Base-by-base conservation (phyloP, 345 rosid species). In the Salix brachista region DNA sequence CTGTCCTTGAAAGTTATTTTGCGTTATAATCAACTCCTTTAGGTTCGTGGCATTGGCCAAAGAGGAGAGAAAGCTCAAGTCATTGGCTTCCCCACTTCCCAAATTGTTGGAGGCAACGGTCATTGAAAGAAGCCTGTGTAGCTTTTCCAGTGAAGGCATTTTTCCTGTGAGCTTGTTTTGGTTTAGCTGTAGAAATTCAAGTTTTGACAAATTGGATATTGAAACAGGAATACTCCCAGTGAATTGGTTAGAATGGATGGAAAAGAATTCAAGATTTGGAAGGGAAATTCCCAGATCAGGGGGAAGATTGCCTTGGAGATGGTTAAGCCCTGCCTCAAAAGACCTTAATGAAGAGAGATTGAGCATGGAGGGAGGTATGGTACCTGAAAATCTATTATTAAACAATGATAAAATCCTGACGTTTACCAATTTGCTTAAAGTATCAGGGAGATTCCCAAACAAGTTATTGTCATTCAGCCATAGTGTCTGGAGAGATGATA, bases 401-500 rank as follows among this genome's bases (percentile, higher is more conserved):
- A 0, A 4, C 21, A 83, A 28, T 32, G 23, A 5, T 6, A 83
- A 61, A 26, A 14, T 11, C 17, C 4, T 0, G 26, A 69, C 50
- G 65, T 65, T 42, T 32, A 39, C 41, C 23, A 82, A 19, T 37
- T 66, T 58, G 26, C 74, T 48, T 10, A 82, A 3, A 6, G 71
- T 58, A 19, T 58, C 46, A 5, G 85, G 85, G 26, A 83, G 60
- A 28, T 19, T 68, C 13, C 83, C 83, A 2, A 21, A 23, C 12
- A 80, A 61, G 6, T 61, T 41, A 56, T 80, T 80, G 4, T 18
- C 13, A 18, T 18, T 18, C 4, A 74, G 6, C 28, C 39, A 42
- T 12, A 79, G n/a, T 12, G 11, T 46, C 21, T 25, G 44, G 11
- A 80, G 72, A 3, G 73, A 60, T 25, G 73, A 71, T 1, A 76